Evolutionary conservation across 345 rosid genomes (phyloP), one percentile per base, ranked within the genome.

Genomic region (Stellera chamaejasme): DNA sequence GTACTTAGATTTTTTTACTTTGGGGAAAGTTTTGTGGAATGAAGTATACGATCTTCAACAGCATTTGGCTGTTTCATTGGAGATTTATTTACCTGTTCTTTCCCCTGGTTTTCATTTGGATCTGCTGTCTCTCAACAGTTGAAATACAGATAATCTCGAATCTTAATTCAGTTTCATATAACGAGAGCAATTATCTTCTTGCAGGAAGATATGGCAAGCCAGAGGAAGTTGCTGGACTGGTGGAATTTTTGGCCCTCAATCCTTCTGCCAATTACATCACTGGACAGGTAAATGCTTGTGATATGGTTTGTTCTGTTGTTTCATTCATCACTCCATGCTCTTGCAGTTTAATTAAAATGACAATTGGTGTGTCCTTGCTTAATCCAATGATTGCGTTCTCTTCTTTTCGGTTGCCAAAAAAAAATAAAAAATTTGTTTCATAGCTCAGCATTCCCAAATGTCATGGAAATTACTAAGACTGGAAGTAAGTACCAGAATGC

Each of bases 221-320:
- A 1, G 96, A 90, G 76, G 99, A 89, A 76, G 99, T 94, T 64
- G 97, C 97, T 10, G 97, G 97, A 69, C 76, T 90, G 71, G 99
- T 89, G 66, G 97, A 93, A 75, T 93, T 89, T 73, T 77, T 89
- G 77, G 97, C 97, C 63, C 76, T 87, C 19, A 83, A 74, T 65
- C 97, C 97, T 36, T 90, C 99, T 41, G 87, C 97, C 16, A 72
- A 73, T 61, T 93, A 94, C 79, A 87, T 90, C 47, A 90, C 99
- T 11, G 97, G 97, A 73, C 95, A 87, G 97, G 97, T 93, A 52
- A 45, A 50, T 8, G 51, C 4, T 59, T 50, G 39, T 32, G 16
- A 16, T 54, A 42, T 27, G 16, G 27, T 44, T 48, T 46, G 0
- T 52, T 11, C 57, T 41, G 13, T 11, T 26, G 64, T 28, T 52